These are phyloP conservation scores for Cyclospora cayetanensis DNA, from an alignment of 169 alveolate species.

Conservation along the genomic window DNA sequence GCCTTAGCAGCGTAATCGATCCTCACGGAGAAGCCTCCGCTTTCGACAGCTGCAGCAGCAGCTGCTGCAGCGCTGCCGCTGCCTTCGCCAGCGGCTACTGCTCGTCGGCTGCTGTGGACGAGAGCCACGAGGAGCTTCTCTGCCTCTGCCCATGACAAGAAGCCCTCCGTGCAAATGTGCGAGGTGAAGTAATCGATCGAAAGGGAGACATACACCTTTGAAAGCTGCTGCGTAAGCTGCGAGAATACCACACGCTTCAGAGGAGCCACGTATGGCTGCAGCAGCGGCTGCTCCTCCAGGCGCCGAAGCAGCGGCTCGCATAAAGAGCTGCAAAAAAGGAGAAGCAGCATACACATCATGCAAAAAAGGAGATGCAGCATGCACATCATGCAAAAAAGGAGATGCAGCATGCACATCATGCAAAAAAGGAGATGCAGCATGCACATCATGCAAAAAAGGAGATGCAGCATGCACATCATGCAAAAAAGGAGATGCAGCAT, in stretches of 20 bases:
- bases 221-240: conserved; percentile 83
- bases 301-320: conserved; percentile 48
- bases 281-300: conserved; percentile 43
- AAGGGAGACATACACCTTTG: conserved; percentile 86
- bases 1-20: not conserved
- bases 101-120: not conserved
- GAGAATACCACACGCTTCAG: conserved; percentile 88
- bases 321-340: conserved; percentile 8
- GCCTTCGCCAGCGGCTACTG: not conserved
- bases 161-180: conserved; percentile 86
- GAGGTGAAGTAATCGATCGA: conserved; percentile 86
- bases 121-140: conserved; percentile 42
- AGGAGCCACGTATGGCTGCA: conserved; percentile 80
- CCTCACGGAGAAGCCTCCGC: not conserved
- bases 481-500: not conserved
- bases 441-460: not conserved
- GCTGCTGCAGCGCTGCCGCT: not conserved
- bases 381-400: not conserved
- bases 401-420: not conserved
- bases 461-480: not conserved
- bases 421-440: not conserved
- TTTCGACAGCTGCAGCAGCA: too few relatives aligned
- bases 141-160: conserved; percentile 89
- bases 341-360: not conserved
- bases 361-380: not conserved